phyloP scores from a whole-genome alignment of 129 eudicot genomes.

The Escallonia rubra region DNA sequence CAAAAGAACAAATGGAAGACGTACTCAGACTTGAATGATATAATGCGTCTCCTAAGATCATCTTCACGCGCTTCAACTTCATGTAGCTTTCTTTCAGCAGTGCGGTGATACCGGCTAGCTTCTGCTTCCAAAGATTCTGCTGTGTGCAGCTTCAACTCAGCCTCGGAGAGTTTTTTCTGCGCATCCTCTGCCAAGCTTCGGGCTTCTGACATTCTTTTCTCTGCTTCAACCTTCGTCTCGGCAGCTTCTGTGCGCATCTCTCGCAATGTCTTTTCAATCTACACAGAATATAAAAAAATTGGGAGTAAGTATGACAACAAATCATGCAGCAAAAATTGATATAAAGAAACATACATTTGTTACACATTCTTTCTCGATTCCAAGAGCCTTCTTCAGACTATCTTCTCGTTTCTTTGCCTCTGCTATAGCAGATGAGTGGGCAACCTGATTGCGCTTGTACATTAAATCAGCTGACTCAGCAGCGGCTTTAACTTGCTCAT shows the following conservation, averaged over 20 bases:
- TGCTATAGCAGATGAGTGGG: conserved; percentile 42
- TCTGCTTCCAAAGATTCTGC: conserved; percentile 79
- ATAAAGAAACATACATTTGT: conserved; percentile 49
- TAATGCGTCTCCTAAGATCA: conserved; percentile 73
- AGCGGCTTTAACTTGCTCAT: conserved; percentile 57
- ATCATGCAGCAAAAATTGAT: background rate
- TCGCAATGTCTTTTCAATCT: conserved; percentile 91
- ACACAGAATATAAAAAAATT: conserved; percentile 5
- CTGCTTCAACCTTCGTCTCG: conserved; percentile 80
- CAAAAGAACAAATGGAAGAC: conserved; percentile 13
- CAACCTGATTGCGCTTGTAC: conserved; percentile 54
- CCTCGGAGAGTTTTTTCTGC: conserved; percentile 52
- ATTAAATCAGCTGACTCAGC: conserved; percentile 57
- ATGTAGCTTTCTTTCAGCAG: conserved; percentile 81
- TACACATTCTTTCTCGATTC: conserved; percentile 88
- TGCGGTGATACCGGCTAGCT: conserved; percentile 54
- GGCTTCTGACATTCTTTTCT: conserved; percentile 68
- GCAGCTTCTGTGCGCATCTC: conserved; percentile 95
- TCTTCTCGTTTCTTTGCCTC: conserved; percentile 79
- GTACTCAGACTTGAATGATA: conserved; percentile 73
- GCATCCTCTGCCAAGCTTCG: conserved; percentile 78
- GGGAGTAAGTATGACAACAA: background rate
- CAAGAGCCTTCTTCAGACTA: conserved; percentile 71
- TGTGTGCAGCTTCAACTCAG: conserved; percentile 55
- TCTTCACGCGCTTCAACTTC: conserved; percentile 97